Evolutionary conservation across 2,329 filamentous ascomycete species (phyloP), one percentile per base, ranked within the genome.

Genomic region (Madurella mycetomatis): DNA sequence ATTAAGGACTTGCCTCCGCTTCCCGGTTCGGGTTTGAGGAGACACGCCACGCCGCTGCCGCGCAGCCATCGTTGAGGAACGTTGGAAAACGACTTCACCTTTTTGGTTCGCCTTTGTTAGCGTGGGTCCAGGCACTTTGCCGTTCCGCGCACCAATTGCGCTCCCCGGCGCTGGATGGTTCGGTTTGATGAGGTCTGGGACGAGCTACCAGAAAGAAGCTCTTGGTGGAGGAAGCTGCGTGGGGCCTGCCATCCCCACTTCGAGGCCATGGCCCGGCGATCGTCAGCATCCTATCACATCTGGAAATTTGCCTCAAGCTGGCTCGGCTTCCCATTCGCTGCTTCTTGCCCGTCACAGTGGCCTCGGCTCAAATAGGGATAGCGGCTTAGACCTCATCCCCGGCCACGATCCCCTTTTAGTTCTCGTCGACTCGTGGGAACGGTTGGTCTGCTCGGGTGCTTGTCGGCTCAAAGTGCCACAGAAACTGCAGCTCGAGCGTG

Each of bases 281-380:
- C 60, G 41, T 53, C 61, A 55, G 40, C 56, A 53, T 56, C 53
- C 55, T 46, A 62, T 64, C 62, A 62, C 60, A 56, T 32, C 53
- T 55, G 60, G 60, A 64, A 61, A 64, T 64, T 62, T 53, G 52
- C 47, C 41, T 54, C 45, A 17, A 41, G 15, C 45, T 53, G 58
- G 60, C 41, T 51, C 30, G 11, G 31, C 50, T 41, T 62, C 62
- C 60, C 44, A 62, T 64, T 64, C 59, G 62, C 49, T 51, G 49
- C 45, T 39, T 52, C 39, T 31, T n/a, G 41, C 41, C 44, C 51
- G 50, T 63, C 61, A 63, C 61, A 62, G 49, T 51, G 49, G 54
- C 30, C 50, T 54, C 45, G 37, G 31, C 45, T 54, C 47, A 47
- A 58, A 59, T 49, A 39, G 47, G 56, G 41, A 41, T 59, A 62